phyloP scores from a whole-genome alignment of 192 early-diverging fungal genomes.

The Coemansia sp. region DNA sequence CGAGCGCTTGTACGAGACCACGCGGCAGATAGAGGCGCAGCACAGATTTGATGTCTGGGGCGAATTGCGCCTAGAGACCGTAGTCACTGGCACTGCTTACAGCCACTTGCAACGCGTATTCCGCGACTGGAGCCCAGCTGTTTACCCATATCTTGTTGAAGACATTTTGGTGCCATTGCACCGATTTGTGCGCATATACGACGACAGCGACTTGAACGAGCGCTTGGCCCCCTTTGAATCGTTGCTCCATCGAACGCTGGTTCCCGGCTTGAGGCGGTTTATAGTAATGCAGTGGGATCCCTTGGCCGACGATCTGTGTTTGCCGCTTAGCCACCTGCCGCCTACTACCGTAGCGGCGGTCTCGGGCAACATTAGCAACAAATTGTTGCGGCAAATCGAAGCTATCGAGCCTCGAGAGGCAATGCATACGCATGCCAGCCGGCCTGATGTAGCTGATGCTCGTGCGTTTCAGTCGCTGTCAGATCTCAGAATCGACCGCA shows the following conservation, averaged over 20 bases:
- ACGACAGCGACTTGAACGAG: neutral
- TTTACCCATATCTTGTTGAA: conserved; percentile 6
- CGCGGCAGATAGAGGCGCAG: conserved; percentile 2
- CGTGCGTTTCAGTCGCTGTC: neutral
- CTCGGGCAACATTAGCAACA: conserved; percentile 13
- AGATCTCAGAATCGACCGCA: conserved; percentile 23
- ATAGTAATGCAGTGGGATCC: conserved; percentile 40
- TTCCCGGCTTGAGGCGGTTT: conserved; percentile 37
- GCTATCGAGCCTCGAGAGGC: conserved; percentile 17
- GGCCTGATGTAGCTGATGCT: neutral
- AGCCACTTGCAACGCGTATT: conserved; percentile 13
- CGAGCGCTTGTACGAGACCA: conserved; percentile 3
- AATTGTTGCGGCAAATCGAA: conserved; percentile 22
- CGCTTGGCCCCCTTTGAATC: conserved; percentile 40
- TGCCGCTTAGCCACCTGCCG: conserved; percentile 18
- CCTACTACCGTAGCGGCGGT: conserved; percentile 1
- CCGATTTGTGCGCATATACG: conserved; percentile 3
- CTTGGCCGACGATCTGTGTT: conserved; percentile 17
- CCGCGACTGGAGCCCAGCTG: conserved; percentile 19
- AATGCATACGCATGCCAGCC: conserved; percentile 9
- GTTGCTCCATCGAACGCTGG: conserved; percentile 17
- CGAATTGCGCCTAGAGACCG: conserved; percentile 37
- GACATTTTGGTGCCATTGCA: conserved; percentile 16
- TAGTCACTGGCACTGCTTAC: conserved; percentile 15
- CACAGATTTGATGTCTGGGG: conserved; percentile 35